Evolutionary conservation across 2,329 filamentous ascomycete genomes (phyloP).

Genomic region (Beauveria varroae): DNA sequence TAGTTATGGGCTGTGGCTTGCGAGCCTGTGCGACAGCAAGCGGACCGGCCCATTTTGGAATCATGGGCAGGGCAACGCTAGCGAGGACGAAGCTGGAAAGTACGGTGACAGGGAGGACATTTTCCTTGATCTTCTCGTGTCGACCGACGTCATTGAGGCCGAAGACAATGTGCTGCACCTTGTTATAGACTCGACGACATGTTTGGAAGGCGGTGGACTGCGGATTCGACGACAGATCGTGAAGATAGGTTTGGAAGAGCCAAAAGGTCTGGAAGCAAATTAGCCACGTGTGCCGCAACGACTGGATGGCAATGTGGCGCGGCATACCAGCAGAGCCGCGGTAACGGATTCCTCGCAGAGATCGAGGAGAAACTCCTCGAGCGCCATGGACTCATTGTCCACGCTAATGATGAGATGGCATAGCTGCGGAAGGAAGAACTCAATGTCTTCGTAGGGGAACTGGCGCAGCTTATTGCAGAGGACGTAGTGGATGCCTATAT

Average conservation of each 20-base stretch:
- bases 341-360: constrained; percentile 83
- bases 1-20: constrained; percentile 50
- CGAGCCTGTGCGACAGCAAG: constrained; percentile 75
- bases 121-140: constrained; percentile 73
- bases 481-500: constrained; percentile 85
- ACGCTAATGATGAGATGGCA: constrained; percentile 83
- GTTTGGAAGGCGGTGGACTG: constrained; percentile 74
- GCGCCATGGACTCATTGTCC: constrained; percentile 84
- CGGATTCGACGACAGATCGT: constrained; percentile 69
- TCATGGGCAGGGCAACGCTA: constrained; percentile 64
- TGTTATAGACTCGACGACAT: constrained; percentile 78
- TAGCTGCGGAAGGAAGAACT: constrained; percentile 84
- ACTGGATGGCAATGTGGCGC: not conserved
- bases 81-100: constrained; percentile 74
- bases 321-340: constrained; percentile 65
- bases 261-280: constrained; percentile 64
- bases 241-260: constrained; percentile 82
- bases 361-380: constrained; percentile 82
- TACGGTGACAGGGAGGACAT: constrained; percentile 71
- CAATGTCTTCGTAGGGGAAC: constrained; percentile 85
- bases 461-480: constrained; percentile 82
- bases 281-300: not conserved
- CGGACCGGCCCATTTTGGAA: constrained; percentile 73
- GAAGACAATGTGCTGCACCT: constrained; percentile 82
- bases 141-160: constrained; percentile 62